Conservation (phyloP, 2,329 filamentous ascomycete genomes). For the Paramyrothecium roridum region DNA sequence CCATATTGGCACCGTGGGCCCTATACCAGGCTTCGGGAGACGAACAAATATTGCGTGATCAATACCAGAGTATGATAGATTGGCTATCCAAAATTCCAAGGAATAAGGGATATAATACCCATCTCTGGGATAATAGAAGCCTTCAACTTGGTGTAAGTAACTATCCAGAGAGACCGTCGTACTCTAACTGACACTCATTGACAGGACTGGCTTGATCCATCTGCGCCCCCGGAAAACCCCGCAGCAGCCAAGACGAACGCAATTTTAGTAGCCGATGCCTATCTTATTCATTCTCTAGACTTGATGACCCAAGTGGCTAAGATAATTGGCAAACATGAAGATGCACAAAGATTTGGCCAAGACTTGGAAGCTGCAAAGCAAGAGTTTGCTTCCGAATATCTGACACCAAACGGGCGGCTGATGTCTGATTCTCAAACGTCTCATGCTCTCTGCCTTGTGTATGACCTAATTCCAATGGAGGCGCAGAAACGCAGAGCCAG, state of each 20-base stretch:
- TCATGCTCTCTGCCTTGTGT: conserved; percentile 30
- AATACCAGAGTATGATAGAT: conserved; percentile 30
- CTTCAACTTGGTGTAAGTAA: conserved; percentile 15
- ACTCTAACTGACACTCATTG: not conserved
- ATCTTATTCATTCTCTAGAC: conserved; percentile 37
- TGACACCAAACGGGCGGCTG: conserved; percentile 20
- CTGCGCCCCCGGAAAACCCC: conserved; percentile 32
- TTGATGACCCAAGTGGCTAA: conserved; percentile 29
- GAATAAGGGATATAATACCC: conserved; percentile 24
- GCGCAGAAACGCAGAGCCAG: conserved; percentile 20
- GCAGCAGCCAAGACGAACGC: conserved; percentile 31
- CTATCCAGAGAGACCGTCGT: conserved; percentile 33
- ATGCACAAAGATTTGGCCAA: conserved; percentile 14
- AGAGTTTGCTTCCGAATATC: conserved; percentile 25
- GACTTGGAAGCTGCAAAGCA: conserved; percentile 11
- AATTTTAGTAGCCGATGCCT: conserved; percentile 39
- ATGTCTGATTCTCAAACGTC: conserved; percentile 34
- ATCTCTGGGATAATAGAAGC: conserved; percentile 31
- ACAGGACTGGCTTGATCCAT: conserved; percentile 41
- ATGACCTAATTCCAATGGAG: conserved; percentile 23
- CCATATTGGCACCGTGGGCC: conserved; percentile 33
- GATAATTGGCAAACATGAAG: conserved; percentile 21
- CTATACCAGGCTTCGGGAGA: conserved; percentile 33
- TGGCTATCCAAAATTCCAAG: conserved; percentile 29
- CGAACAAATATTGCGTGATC: conserved; percentile 23